Evolutionary conservation across 768 basidiomycete genomes (phyloP), one percentile per base, ranked within the genome.

Genomic region (Boletus rex-veris): DNA sequence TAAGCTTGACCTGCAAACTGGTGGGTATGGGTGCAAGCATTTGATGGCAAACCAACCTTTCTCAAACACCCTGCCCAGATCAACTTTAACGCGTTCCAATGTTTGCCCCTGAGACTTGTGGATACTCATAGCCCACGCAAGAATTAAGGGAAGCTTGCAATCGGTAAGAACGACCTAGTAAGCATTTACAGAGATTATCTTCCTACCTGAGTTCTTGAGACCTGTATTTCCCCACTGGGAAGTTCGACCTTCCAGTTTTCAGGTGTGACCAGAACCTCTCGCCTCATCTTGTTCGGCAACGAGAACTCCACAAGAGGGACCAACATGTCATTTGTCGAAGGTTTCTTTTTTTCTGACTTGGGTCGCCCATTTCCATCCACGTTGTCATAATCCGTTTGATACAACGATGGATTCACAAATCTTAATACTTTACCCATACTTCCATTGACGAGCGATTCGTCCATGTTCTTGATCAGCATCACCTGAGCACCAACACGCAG

Each of bases 71-170:
- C 84, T 88, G 30, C 85, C 85, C 35, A 99, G 77, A 65, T 98
- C 95, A 41, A 98, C 95, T 66, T 90, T 96, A 61, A 98, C 95
- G 43, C 92, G 84, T 24, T 94, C 89, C 10, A 99, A 77, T 0
- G 97, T 98, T 70, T 98, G 97, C 10, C 97, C 97, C 70, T 99
- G 97, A 11, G 90, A 90, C 68, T 99, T 99, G 71, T 99, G 97
- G 58, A 98, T 98, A 44, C 88, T 91, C 92, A 98, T 96, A 0
- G 96, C 95, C 96, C 95, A 98, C 0, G 95, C 81, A 37, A 96
- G 77, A 54, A 97, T 94, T 24, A 98, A 68, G 0, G 92, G 92
- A 2, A 96, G 69, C 91, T 95, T 59, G 40, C 9, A 49, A 2
- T 15, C 39, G 3, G n/a, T 63, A 35, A 57, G 50, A 52, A 41